phyloP scores from a whole-genome alignment of 352 stramenopile genomes.

The Pythium apleroticum region DNA sequence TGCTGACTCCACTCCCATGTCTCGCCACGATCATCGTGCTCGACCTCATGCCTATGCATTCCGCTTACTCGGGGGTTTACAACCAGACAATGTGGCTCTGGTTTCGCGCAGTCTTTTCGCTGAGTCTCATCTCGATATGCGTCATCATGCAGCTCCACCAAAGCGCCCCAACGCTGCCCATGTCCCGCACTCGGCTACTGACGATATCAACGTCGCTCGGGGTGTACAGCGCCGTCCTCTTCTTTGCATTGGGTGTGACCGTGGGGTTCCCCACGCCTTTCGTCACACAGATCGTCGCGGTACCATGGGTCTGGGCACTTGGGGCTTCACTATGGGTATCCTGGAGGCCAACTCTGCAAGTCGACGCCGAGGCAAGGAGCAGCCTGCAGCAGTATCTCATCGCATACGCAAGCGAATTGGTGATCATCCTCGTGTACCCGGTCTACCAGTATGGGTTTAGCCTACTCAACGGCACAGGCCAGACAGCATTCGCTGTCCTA shows the following conservation, averaged over 20 bases:
- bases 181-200: not conserved
- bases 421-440: conserved; percentile 13
- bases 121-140: not conserved
- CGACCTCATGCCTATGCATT: not conserved
- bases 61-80: not conserved
- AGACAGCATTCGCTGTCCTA: not conserved
- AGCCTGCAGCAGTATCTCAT: not conserved
- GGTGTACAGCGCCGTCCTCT: not conserved
- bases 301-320: conserved; percentile 4
- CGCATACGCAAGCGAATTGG: not conserved
- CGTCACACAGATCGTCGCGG: not conserved
- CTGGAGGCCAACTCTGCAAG: conserved; percentile 1
- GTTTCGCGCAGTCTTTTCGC: not conserved
- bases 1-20: not conserved
- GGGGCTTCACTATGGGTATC: not conserved
- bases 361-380: not conserved
- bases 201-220: not conserved
- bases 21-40: not conserved
- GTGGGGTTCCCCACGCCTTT: conserved; percentile 18
- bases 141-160: not conserved
- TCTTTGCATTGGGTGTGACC: not conserved
- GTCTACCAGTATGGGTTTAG: conserved; percentile 9
- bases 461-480: not conserved
- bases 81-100: not conserved
- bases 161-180: not conserved